Base-by-base conservation (phyloP, 2,329 filamentous ascomycete genomes). In the Monosporascus cannonballus region DNA sequence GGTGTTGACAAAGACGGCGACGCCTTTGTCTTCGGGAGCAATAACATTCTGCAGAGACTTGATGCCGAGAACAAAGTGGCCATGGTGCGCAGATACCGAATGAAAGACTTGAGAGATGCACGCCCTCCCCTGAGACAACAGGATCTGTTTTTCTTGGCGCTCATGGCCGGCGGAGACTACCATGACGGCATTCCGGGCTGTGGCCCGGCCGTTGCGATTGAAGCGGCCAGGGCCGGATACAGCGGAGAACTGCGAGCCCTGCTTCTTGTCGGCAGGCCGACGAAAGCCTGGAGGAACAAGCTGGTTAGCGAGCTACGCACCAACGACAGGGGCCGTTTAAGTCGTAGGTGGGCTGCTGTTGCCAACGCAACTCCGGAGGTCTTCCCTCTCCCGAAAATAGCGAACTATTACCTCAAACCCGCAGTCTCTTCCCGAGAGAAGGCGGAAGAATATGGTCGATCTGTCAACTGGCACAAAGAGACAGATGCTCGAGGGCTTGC, bases 1-100 rank as follows among this genome's bases (percentile, higher is more conserved):
- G 6, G 73, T 78, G 1, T 77, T 71, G 71, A 72, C 0, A 72
- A 77, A 41, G 75, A 78, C 51, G 68, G 69, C 1, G 75, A 79
- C 44, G 62, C 64, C 0, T 64, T 78, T 15, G 73, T 79, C 71
- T 78, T 78, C 49, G 74, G 76, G 3, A 73, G 70, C 53, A 67
- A 61, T 2, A 65, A 69, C 1, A 61, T 77, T n/a, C 67, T 79
- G 36, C 54, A 57, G 25, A 51, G 61, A 2, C 54, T 56, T 46
- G 51, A 54, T 7, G 55, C 54, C 14, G 46, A 59, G 3, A 56
- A 52, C 15, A 51, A 27, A n/a, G 57, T 58, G 1, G 27, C 56
- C 15, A 48, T 59, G 17, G 39, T 55, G 44, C 25, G 51, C 49
- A 4, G 54, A 15, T 24, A 54, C 3, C 49, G 52, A 7, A 52